Percentiles rank a stretch among this genome's conserved stretches.
Conservation (phyloP, 208 protist genomes). For the Leishmania tropica region DNA sequence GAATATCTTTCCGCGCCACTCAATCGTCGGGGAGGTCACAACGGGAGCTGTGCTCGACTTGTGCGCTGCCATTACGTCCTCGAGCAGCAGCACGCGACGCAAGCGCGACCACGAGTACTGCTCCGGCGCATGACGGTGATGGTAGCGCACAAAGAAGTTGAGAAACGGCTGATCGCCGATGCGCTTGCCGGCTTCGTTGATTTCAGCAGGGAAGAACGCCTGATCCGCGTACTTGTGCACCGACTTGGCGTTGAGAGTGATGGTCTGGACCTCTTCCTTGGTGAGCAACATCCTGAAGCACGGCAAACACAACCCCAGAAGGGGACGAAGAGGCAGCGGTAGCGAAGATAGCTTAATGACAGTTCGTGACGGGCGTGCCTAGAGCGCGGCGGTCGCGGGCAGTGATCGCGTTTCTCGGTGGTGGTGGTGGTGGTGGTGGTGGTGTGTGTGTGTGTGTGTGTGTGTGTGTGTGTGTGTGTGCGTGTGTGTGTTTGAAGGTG, state of each 20-base stretch:
- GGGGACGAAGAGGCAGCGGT: constrained; percentile 9
- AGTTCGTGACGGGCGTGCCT: neutral
- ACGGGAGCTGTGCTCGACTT: neutral
- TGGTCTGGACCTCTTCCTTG: constrained; percentile 38
- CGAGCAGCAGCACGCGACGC: constrained; percentile 32
- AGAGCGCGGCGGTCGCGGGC: neutral
- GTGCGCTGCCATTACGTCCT: constrained; percentile 17
- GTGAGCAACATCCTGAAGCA: constrained; percentile 33
- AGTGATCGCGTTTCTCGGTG: neutral
- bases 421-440: neutral
- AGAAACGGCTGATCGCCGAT: constrained; percentile 44
- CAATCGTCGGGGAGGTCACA: constrained; percentile 18
- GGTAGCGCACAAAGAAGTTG: constrained; percentile 76
- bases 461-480: neutral
- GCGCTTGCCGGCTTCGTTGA: constrained; percentile 41
- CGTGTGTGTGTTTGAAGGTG: neutral
- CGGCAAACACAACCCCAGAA: neutral
- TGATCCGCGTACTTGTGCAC: constrained; percentile 69
- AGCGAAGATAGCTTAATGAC: neutral
- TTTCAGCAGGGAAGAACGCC: constrained; percentile 52
- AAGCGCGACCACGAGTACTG: constrained; percentile 66
- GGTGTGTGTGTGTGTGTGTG: neutral
- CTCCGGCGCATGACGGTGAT: constrained; percentile 46
- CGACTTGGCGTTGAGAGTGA: constrained; percentile 69
- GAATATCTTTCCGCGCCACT: constrained; percentile 68